phyloP scores from a whole-genome alignment of 805 yeast species.

The Kuraishia molischiana region DNA sequence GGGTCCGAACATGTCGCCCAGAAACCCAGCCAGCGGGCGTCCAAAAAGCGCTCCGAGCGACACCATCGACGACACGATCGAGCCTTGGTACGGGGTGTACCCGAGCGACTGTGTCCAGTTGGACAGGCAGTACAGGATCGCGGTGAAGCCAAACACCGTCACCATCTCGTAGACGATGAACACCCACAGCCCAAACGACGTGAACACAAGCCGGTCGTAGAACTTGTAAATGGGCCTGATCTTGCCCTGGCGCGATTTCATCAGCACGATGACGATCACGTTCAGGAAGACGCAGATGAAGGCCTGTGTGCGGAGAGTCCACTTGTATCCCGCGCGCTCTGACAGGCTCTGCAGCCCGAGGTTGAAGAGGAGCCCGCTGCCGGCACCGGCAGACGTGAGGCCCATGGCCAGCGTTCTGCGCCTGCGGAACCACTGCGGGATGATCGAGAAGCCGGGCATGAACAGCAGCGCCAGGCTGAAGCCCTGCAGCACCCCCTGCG shows the following conservation, averaged over 20 bases:
- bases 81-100: constrained; percentile 41
- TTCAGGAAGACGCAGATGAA: constrained; percentile 26
- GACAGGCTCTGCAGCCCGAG: constrained; percentile 37
- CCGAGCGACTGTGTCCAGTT: constrained; percentile 55
- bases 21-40: constrained; percentile 43
- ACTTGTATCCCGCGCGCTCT: constrained; percentile 24
- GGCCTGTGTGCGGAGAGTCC: constrained; percentile 44
- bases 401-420: constrained; percentile 38
- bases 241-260: constrained; percentile 26
- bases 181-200: constrained; percentile 31
- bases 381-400: constrained; percentile 36
- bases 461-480: constrained; percentile 34
- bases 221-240: constrained; percentile 25
- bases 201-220: constrained; percentile 31
- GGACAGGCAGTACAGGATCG: constrained; percentile 46
- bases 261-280: constrained; percentile 20
- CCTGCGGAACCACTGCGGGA: constrained; percentile 40
- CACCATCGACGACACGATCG: constrained; percentile 50
- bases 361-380: constrained; percentile 42
- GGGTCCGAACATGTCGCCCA: constrained; percentile 45
- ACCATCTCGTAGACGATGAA: constrained; percentile 29
- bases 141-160: constrained; percentile 52
- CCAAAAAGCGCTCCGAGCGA: constrained; percentile 47
- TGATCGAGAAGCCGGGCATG: constrained; percentile 30
- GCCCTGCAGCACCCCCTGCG: constrained; percentile 44